Evolutionary conservation across 805 yeast species (phyloP), one percentile per base, ranked within the genome.

Genomic region (Starmerella bacillaris): DNA sequence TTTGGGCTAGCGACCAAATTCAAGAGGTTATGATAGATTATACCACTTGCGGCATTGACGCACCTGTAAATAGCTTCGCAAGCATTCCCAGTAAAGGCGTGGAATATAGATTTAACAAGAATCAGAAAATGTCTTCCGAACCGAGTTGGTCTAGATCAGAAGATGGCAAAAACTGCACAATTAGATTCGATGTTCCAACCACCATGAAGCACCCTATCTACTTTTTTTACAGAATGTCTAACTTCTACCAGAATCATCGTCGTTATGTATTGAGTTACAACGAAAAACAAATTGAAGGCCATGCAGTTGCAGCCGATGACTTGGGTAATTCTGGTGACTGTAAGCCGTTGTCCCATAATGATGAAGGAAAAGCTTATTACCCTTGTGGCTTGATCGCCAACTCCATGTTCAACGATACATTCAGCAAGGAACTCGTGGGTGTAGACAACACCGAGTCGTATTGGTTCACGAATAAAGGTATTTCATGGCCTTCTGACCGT

Each of bases 311-410:
- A 0, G 59, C 60, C 3, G 64, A 57, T 19, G 66, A 61, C 30
- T 54, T 89, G 16, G 63, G 59, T 39, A 48, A 57, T 28, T 60
- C 55, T 40, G 63, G 58, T 35, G 61, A 68, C 36, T 78, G 92
- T 59, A 65, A 68, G 47, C 83, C 84, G n/a, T 54, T 78, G 45
- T 54, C 64, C 21, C 55, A 60, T 34, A 45, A 53, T 4, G 65
- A 67, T 17, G 36, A 33, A n/a, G 76, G 78, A 21, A 64, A 63
- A 46, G 71, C 78, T 21, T 67, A 72, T 41, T 86, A 86, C 54
- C 98, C 98, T 14, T 89, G 96, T 60, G 98, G 98, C 1, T 65
- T 86, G 34, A 82, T 86, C 44, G 93, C 96, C 35, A 86, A 86
- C 58, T 80, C 95, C 0, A 57, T 69, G 55, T 86, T 89, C 64